A percentile compares a stretch with the other conserved stretches of the same genome.
Conservation (phyloP, 140 eudicot genomes). For the Ambrosia hybrid region DNA sequence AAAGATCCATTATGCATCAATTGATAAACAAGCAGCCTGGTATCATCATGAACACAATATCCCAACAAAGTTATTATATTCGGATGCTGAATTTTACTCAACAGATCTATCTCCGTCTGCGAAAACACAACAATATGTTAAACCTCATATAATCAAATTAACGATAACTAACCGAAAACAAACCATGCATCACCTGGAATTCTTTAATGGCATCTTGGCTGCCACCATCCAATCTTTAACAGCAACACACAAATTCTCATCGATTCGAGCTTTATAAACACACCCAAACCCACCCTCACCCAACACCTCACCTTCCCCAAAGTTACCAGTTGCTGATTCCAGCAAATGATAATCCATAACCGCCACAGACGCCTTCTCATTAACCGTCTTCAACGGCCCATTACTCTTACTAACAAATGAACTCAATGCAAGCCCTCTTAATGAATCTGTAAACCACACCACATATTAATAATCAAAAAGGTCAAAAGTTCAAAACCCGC, state of each 20-base stretch:
- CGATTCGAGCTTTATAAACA: constrained; percentile 63
- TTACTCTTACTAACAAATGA: constrained; percentile 34
- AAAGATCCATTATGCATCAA: constrained; percentile 76
- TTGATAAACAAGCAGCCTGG: constrained; percentile 64
- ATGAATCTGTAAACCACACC: constrained; percentile 28
- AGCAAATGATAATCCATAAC: constrained; percentile 55
- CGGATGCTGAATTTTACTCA: constrained; percentile 75
- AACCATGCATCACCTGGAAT: constrained; percentile 46
- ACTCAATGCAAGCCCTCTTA: constrained; percentile 41
- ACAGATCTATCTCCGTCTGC: constrained; percentile 75
- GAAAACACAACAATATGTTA: constrained; percentile 13
- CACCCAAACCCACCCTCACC: constrained; percentile 82
- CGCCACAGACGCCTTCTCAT: constrained; percentile 38
- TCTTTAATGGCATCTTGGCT: constrained; percentile 57
- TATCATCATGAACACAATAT: constrained; percentile 59
- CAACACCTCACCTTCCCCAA: constrained; percentile 51
- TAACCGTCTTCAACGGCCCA: constrained; percentile 19
- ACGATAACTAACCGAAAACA: not conserved
- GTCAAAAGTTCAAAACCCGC: constrained; percentile 21
- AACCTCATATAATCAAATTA: not conserved
- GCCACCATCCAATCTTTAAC: constrained; percentile 57
- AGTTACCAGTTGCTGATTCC: constrained; percentile 55
- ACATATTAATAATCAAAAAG: not conserved
- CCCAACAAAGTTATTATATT: constrained; percentile 73
- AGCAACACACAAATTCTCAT: constrained; percentile 46